phyloP scores from a whole-genome alignment of 2,329 filamentous ascomycete genomes.

The Trichoderma semiorbis region DNA sequence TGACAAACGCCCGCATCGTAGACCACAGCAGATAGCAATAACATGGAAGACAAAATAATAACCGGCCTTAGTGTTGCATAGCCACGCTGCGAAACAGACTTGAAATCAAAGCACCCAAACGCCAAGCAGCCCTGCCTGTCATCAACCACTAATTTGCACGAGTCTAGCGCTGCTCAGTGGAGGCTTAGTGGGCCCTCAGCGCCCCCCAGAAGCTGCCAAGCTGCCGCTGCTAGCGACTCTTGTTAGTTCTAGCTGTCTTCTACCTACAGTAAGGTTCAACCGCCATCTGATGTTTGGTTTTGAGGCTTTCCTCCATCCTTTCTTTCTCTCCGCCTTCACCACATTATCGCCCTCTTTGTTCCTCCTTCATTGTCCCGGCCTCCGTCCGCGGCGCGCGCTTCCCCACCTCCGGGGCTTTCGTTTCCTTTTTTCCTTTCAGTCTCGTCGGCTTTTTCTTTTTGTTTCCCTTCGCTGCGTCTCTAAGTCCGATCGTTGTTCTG shows the following conservation, averaged over 20 bases:
- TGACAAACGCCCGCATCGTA: too few relatives aligned
- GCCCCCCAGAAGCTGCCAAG: not conserved
- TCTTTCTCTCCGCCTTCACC: not conserved
- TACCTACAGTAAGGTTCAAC: not conserved
- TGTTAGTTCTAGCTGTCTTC: not conserved
- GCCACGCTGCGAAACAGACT: not conserved
- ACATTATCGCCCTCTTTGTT: not conserved
- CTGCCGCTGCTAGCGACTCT: not conserved
- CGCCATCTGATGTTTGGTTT: not conserved
- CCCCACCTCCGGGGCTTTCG: not conserved
- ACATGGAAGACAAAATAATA: not conserved
- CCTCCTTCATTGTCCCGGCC: not conserved
- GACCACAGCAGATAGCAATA: too few relatives aligned
- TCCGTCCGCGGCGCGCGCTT: conserved; percentile 7
- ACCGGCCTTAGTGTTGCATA: not conserved
- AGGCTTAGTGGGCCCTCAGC: not conserved
- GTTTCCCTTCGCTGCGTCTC: not conserved
- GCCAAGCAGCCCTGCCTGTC: conserved; percentile 1
- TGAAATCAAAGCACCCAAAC: not conserved
- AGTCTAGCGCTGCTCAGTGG: not conserved
- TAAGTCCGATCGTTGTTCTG: not conserved
- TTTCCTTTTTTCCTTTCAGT: not conserved
- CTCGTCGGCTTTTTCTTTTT: not conserved
- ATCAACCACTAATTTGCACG: not conserved
- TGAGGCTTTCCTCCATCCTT: not conserved